Percentiles rank a stretch among this genome's conserved stretches.
Evolutionary conservation across 768 basidiomycete species (phyloP).

Genomic region (Mrakia hoshinonis): DNA sequence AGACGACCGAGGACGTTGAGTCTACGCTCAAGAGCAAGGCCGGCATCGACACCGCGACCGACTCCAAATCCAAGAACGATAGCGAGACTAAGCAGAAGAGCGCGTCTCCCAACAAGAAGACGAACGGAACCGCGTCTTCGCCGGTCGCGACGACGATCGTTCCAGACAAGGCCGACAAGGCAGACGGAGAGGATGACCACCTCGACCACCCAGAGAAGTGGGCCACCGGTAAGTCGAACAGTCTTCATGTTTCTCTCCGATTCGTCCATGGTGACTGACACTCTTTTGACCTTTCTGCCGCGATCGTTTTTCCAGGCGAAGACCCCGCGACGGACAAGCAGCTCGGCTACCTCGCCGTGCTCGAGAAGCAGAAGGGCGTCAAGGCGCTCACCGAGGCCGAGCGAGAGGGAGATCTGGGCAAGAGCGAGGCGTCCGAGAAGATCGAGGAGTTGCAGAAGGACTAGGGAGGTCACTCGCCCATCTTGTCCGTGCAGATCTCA

Average conservation of each 20-base stretch:
- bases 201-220: slow-evolving; percentile 41
- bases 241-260: not conserved
- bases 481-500: too few species aligned
- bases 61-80: not conserved
- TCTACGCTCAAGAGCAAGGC: slow-evolving; percentile 13
- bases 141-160: not conserved
- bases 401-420: slow-evolving; percentile 32
- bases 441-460: slow-evolving; percentile 37
- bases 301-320: slow-evolving; percentile 26
- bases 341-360: slow-evolving; percentile 38
- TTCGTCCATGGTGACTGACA: not conserved
- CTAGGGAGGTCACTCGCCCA: too few species aligned
- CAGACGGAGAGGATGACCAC: slow-evolving; percentile 29
- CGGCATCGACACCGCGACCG: slow-evolving; percentile 6
- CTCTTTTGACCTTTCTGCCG: not conserved
- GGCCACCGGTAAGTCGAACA: slow-evolving; percentile 35
- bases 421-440: slow-evolving; percentile 39
- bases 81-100: not conserved
- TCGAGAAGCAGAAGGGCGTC: slow-evolving; percentile 39
- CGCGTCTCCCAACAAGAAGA: slow-evolving; percentile 5
- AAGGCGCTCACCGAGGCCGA: slow-evolving; percentile 27
- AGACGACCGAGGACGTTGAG: not conserved
- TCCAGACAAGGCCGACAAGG: slow-evolving; percentile 23
- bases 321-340: slow-evolving; percentile 41
- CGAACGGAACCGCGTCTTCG: not conserved